A percentile compares a stretch with the other conserved stretches of the same genome.
Evolutionary conservation across 1,284 basidiomycete species (phyloP).

Genomic region (Naganishia cerealis): DNA sequence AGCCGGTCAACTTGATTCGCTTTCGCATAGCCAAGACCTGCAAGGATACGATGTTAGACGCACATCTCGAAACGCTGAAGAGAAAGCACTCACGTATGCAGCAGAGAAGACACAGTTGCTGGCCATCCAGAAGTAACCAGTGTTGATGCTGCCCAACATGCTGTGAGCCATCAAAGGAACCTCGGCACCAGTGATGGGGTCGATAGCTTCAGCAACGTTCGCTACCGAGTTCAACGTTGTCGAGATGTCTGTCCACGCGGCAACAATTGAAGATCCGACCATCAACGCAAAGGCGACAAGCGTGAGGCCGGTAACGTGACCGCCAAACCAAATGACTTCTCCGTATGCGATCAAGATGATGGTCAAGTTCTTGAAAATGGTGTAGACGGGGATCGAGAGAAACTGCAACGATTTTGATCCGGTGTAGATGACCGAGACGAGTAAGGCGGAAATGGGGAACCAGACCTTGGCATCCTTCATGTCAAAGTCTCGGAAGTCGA

Average conservation of each 20-base stretch:
- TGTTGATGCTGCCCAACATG: conserved; percentile 62
- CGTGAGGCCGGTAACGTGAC: conserved; percentile 80
- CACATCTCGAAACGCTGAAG: conserved; percentile 15
- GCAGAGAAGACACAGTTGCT: conserved; percentile 89
- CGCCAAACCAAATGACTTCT: conserved; percentile 95
- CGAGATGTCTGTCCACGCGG: conserved; percentile 88
- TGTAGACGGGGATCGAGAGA: conserved; percentile 87
- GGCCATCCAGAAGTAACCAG: conserved; percentile 96
- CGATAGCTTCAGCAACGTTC: conserved; percentile 38
- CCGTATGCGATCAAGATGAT: conserved; percentile 99
- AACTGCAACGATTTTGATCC: conserved; percentile 98
- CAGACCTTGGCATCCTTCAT: conserved; percentile 81
- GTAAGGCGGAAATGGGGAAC: conserved; percentile 90
- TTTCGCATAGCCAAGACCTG: conserved; percentile 95
- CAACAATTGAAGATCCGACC: conserved; percentile 91
- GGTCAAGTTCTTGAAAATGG: conserved; percentile 99
- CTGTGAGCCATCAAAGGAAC: conserved; percentile 37
- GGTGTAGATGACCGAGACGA: conserved; percentile 95
- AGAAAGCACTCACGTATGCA: conserved; percentile 69
- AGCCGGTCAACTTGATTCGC: conserved; percentile 93
- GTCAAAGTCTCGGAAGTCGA: conserved; percentile 85
- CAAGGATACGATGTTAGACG: background rate
- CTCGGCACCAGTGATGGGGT: conserved; percentile 48
- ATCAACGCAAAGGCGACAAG: conserved; percentile 89
- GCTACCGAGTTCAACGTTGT: conserved; percentile 42